phyloP scores from a whole-genome alignment of 495 filamentous ascomycete species.

The Penicillium canariense region DNA sequence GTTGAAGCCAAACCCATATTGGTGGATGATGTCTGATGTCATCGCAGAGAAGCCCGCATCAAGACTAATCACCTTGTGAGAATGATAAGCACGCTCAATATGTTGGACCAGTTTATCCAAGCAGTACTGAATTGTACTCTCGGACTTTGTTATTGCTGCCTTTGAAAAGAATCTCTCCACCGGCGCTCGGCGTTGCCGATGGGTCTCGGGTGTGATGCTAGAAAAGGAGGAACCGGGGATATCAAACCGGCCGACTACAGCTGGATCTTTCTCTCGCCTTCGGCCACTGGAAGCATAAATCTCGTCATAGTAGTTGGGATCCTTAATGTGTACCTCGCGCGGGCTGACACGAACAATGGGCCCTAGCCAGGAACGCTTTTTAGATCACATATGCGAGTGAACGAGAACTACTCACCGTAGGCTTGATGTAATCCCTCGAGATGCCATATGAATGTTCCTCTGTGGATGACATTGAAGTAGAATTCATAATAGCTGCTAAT shows the following conservation, averaged over 20 bases:
- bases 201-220: constrained; percentile 21
- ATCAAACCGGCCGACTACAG: constrained; percentile 17
- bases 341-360: constrained; percentile 55
- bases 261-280: constrained; percentile 26
- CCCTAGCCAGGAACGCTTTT: constrained; percentile 18
- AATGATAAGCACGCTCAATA: constrained; percentile 9
- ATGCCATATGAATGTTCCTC: constrained; percentile 41
- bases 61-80: constrained; percentile 16
- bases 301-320: constrained; percentile 36
- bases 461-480: constrained; percentile 45
- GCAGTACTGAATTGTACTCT: constrained; percentile 11
- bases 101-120: constrained; percentile 17
- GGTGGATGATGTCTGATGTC: constrained; percentile 27
- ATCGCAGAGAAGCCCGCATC: constrained; percentile 26
- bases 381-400: background rate
- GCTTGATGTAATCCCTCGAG: constrained; percentile 44
- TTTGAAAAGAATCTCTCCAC: constrained; percentile 32
- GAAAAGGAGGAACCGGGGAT: constrained; percentile 15
- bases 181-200: constrained; percentile 26
- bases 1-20: constrained; percentile 27
- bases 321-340: constrained; percentile 47
- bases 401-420: constrained; percentile 38
- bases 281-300: constrained; percentile 27
- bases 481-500: constrained; percentile 48
- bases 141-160: constrained; percentile 15